Evolutionary conservation across 73 alveolate species (phyloP).

Genomic region (Paraurostyla sp.): DNA sequence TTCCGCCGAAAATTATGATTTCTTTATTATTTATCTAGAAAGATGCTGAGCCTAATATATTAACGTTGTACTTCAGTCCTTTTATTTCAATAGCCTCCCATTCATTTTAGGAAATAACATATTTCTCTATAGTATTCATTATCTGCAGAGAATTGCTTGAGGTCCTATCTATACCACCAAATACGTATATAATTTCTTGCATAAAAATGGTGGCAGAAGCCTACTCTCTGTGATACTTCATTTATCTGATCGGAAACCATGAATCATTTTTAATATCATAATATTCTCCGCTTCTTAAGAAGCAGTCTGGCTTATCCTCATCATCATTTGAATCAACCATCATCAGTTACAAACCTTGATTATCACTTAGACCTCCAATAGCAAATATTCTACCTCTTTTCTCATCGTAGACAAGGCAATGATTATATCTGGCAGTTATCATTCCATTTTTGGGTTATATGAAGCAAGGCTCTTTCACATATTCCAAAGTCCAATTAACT

Average conservation of each 20-base stretch:
- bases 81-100: background rate
- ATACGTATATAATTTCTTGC: background rate
- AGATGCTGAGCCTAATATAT: background rate
- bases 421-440: background rate
- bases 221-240: slow-evolving; percentile 20
- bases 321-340: background rate
- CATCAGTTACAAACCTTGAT: background rate
- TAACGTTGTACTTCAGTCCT: background rate
- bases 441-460: slow-evolving; percentile 20
- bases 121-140: background rate
- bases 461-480: slow-evolving; percentile 22
- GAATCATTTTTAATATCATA: slow-evolving; percentile 14
- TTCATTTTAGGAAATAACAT: background rate
- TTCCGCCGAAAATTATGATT: slow-evolving; percentile 17
- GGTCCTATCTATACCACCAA: slow-evolving; percentile 19
- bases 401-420: background rate
- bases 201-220: background rate
- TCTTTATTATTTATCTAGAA: background rate
- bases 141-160: background rate
- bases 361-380: background rate
- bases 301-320: background rate
- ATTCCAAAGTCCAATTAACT: slow-evolving; percentile 28
- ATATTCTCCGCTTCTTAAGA: slow-evolving; percentile 13
- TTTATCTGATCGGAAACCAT: background rate
- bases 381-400: background rate